These are phyloP conservation scores for Tolypocladium endophyticum DNA, from an alignment of 2,329 filamentous ascomycete species.

Conservation along the genomic window DNA sequence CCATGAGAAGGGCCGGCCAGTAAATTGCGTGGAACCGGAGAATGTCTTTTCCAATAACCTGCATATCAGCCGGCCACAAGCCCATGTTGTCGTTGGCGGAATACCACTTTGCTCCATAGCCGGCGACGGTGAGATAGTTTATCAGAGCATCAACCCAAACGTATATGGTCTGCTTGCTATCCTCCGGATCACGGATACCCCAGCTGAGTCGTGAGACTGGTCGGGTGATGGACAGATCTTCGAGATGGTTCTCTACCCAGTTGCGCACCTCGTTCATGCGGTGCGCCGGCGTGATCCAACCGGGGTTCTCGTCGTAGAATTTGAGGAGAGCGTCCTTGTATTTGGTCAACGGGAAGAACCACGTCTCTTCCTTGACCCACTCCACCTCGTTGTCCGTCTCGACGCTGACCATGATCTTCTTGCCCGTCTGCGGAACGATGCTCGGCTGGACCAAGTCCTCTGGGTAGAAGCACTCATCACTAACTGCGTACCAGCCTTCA, in stretches of 20 bases:
- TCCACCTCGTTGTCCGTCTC: slow-evolving; percentile 92
- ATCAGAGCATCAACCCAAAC: slow-evolving; percentile 96
- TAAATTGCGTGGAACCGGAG: slow-evolving; percentile 94
- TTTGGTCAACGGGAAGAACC: slow-evolving; percentile 83
- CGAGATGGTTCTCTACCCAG: slow-evolving; percentile 66
- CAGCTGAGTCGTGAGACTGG: slow-evolving; percentile 68
- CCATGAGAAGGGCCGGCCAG: slow-evolving; percentile 94
- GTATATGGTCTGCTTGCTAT: slow-evolving; percentile 82
- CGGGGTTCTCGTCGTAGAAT: slow-evolving; percentile 68
- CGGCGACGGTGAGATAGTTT: slow-evolving; percentile 83
- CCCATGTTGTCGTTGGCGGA: slow-evolving; percentile 50
- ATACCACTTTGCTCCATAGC: slow-evolving; percentile 55
- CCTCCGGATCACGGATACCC: slow-evolving; percentile 83
- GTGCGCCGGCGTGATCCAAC: slow-evolving; percentile 62
- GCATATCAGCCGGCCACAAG: slow-evolving; percentile 84
- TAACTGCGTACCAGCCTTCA: slow-evolving; percentile 92
- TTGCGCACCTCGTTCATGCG: slow-evolving; percentile 71
- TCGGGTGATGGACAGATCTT: slow-evolving; percentile 83
- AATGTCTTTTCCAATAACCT: slow-evolving; percentile 95
- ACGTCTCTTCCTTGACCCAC: slow-evolving; percentile 88
- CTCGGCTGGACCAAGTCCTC: slow-evolving; percentile 61
- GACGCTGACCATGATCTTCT: slow-evolving; percentile 69
- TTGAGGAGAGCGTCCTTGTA: slow-evolving; percentile 69
- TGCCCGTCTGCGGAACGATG: slow-evolving; percentile 69
- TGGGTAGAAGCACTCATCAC: slow-evolving; percentile 94